phyloP scores from a whole-genome alignment of 495 filamentous ascomycete genomes.

The Cladorrhinum samala region DNA sequence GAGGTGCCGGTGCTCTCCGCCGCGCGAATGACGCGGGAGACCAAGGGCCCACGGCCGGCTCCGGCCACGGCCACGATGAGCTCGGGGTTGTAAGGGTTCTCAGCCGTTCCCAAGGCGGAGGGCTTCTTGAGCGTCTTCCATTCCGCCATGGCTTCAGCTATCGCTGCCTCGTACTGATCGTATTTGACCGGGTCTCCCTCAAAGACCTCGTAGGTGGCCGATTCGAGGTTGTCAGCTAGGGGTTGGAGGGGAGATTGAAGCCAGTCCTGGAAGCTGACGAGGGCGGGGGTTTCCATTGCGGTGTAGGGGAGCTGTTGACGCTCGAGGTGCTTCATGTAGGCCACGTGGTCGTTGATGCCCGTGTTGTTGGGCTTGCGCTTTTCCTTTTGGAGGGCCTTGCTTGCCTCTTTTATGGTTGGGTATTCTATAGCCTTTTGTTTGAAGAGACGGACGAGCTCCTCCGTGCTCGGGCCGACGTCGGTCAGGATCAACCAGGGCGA shows the following conservation, averaged over 20 bases:
- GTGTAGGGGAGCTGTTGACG: conserved; percentile 63
- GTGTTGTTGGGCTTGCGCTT: conserved; percentile 23
- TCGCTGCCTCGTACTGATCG: conserved; percentile 85
- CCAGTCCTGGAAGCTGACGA: conserved; percentile 70
- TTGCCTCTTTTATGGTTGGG: conserved; percentile 59
- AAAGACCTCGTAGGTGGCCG: conserved; percentile 96
- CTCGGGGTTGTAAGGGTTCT: conserved; percentile 43
- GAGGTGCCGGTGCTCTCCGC: conserved; percentile 66
- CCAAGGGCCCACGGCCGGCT: conserved; percentile 84
- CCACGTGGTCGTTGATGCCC: conserved; percentile 53
- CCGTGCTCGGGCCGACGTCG: conserved; percentile 63
- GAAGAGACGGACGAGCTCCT: conserved; percentile 42
- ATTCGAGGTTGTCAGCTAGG: conserved; percentile 91
- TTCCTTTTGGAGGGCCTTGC: conserved; percentile 28
- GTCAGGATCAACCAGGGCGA: conserved; percentile 75
- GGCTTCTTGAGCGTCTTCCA: conserved; percentile 67
- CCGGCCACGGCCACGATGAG: conserved; percentile 89
- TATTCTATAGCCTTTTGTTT: conserved; percentile 41
- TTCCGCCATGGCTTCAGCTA: conserved; percentile 73
- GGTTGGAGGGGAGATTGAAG: conserved; percentile 92
- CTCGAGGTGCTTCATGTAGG: conserved; percentile 79
- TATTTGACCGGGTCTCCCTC: conserved; percentile 99
- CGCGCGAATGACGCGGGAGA: conserved; percentile 76
- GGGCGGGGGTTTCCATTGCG: conserved; percentile 37
- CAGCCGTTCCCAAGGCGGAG: conserved; percentile 46